Conservation (phyloP, 352 stramenopile species). For the Globisporangium irregulare region DNA sequence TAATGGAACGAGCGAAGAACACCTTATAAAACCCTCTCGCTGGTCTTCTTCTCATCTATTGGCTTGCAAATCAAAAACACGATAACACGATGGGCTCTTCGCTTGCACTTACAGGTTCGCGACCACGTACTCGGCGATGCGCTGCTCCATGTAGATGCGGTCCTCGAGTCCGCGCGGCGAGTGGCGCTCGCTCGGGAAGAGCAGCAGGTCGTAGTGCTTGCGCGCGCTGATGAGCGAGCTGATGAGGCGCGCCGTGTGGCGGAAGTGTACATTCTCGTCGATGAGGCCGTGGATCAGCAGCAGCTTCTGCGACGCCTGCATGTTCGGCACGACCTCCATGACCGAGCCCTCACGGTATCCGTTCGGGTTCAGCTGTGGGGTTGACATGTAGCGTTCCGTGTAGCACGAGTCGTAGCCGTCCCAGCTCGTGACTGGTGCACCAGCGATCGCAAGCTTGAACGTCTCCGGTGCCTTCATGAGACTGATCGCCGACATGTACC, state of each 20-base stretch:
- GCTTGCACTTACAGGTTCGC: slow-evolving; percentile 47
- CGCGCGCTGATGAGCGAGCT: slow-evolving; percentile 92
- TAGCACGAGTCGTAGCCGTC: slow-evolving; percentile 99
- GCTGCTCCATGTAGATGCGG: slow-evolving; percentile 95
- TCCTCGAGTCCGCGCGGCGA: slow-evolving; percentile 91
- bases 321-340: slow-evolving; percentile 92
- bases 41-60: slow-evolving; percentile 2
- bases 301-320: slow-evolving; percentile 88
- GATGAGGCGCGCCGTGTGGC: slow-evolving; percentile 96
- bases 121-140: slow-evolving; percentile 87
- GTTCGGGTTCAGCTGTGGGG: slow-evolving; percentile 89
- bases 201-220: slow-evolving; percentile 96
- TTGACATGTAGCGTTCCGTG: slow-evolving; percentile 97
- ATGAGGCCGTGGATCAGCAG: slow-evolving; percentile 96
- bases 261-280: slow-evolving; percentile 99
- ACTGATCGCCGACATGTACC: slow-evolving; percentile 97
- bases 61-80: not conserved
- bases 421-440: slow-evolving; percentile 96
- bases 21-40: not conserved
- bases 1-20: slow-evolving; percentile 1
- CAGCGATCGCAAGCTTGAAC: slow-evolving; percentile 94
- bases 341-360: slow-evolving; percentile 90
- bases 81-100: no score
- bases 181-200: slow-evolving; percentile 97
- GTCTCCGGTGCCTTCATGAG: slow-evolving; percentile 94